These are phyloP conservation scores for Gastrolobium villosum DNA, from an alignment of 306 rosid species.

Conservation along the genomic window DNA sequence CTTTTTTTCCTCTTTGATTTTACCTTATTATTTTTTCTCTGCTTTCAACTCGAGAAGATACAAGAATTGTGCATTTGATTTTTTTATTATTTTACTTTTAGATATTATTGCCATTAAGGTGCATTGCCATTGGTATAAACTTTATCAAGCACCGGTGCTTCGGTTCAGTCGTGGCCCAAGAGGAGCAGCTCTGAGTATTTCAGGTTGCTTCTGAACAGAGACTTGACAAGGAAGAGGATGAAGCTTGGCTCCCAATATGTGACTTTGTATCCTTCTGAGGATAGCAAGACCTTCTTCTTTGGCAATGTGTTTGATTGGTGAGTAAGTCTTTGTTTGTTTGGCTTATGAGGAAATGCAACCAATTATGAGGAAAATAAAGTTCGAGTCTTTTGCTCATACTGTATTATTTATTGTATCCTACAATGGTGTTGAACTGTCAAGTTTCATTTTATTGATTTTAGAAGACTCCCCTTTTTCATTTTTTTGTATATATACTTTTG, in stretches of 20 bases:
- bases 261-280: constrained; percentile 73
- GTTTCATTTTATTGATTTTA: constrained; percentile 22
- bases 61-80: too few relatives aligned
- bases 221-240: constrained; percentile 72
- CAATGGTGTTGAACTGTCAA: neutral
- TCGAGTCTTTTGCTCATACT: constrained; percentile 19
- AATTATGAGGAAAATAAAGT: constrained; percentile 13
- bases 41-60: too few relatives aligned
- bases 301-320: constrained; percentile 77
- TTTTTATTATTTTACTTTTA: too few relatives aligned
- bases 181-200: constrained; percentile 64
- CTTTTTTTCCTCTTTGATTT: too few relatives aligned
- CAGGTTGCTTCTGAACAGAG: constrained; percentile 64
- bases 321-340: constrained; percentile 36
- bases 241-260: constrained; percentile 69
- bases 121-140: too few relatives aligned
- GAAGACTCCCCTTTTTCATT: neutral
- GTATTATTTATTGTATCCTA: neutral
- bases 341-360: constrained; percentile 31
- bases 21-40: too few relatives aligned
- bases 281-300: constrained; percentile 67
- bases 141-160: constrained; percentile 36
- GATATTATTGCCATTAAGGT: too few relatives aligned
- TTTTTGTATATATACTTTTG: neutral
- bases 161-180: constrained; percentile 60